These are phyloP conservation scores for Tuber magnatum DNA, from an alignment of 495 filamentous ascomycete genomes.

Conservation along the genomic window DNA sequence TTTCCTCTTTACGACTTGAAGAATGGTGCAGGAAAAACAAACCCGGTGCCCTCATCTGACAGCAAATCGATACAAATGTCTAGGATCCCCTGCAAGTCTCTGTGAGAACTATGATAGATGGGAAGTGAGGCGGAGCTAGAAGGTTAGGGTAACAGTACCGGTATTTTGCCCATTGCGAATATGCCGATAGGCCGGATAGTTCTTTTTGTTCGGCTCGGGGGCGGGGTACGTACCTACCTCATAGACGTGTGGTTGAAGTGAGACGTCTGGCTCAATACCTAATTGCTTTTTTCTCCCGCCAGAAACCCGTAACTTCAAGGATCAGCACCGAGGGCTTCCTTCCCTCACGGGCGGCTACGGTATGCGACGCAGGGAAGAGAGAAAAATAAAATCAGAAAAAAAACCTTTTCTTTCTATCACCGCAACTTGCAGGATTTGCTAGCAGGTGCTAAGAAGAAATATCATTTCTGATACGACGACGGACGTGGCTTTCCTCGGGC, in stretches of 20 bases:
- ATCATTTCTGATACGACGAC: conserved; percentile 11
- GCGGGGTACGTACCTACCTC: conserved; percentile 28
- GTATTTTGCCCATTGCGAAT: conserved; percentile 1
- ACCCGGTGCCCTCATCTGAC: conserved; percentile 14
- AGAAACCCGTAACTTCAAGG: conserved; percentile 21
- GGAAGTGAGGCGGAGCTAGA: conserved; percentile 20
- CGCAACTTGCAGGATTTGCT: neutral
- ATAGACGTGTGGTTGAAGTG: conserved; percentile 29
- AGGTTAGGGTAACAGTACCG: neutral
- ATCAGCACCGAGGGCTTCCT: conserved; percentile 15
- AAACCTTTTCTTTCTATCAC: neutral
- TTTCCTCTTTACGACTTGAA: conserved; percentile 20
- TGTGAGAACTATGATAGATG: conserved; percentile 12
- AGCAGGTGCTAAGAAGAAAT: conserved; percentile 7
- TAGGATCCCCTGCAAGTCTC: conserved; percentile 25
- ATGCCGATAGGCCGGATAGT: neutral
- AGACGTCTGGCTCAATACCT: conserved; percentile 21
- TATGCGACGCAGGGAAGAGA: conserved; percentile 20
- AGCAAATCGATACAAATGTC: conserved; percentile 25
- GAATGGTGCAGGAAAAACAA: conserved; percentile 15
- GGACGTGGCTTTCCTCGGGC: conserved; percentile 18
- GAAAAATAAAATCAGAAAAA: conserved; percentile 11
- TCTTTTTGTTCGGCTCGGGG: conserved; percentile 32
- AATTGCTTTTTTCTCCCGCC: conserved; percentile 25
- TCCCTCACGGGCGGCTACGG: conserved; percentile 21